These are phyloP conservation scores for Aspergillus sclerotiicarbonarius DNA, from an alignment of 495 filamentous ascomycete genomes.

Conservation along the genomic window DNA sequence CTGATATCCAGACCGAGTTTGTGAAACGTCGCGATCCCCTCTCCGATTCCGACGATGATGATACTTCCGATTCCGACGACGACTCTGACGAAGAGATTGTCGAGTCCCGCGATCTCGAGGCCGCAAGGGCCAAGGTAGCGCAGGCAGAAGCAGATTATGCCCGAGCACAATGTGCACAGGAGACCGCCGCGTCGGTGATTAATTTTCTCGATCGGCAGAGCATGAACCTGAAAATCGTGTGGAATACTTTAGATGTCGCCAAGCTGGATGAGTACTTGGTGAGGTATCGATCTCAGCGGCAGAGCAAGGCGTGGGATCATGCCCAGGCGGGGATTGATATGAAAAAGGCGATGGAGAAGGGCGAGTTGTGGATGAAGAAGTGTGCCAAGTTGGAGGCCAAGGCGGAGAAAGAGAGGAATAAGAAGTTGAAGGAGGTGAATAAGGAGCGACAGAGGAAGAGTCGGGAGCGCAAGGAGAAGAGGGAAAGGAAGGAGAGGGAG, in stretches of 20 bases:
- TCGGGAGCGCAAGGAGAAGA: slow-evolving; percentile 29
- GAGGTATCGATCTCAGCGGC: slow-evolving; percentile 15
- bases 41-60: slow-evolving; percentile 41
- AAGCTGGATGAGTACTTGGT: slow-evolving; percentile 23
- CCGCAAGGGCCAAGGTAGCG: slow-evolving; percentile 11
- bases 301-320: slow-evolving; percentile 6
- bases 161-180: slow-evolving; percentile 19
- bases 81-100: slow-evolving; percentile 12
- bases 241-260: slow-evolving; percentile 9
- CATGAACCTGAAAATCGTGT: neutral
- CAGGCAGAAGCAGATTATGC: slow-evolving; percentile 17
- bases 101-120: slow-evolving; percentile 12
- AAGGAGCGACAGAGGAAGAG: slow-evolving; percentile 10
- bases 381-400: slow-evolving; percentile 27
- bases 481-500: slow-evolving; percentile 37
- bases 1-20: slow-evolving; percentile 62
- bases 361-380: slow-evolving; percentile 11
- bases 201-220: slow-evolving; percentile 21
- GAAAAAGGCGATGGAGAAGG: slow-evolving; percentile 7
- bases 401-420: slow-evolving; percentile 25
- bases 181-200: slow-evolving; percentile 14
- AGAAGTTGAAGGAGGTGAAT: slow-evolving; percentile 17
- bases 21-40: slow-evolving; percentile 44
- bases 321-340: slow-evolving; percentile 12
- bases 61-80: slow-evolving; percentile 34